phyloP scores from a whole-genome alignment of 129 eudicot species.

The Flaveria bidentis region DNA sequence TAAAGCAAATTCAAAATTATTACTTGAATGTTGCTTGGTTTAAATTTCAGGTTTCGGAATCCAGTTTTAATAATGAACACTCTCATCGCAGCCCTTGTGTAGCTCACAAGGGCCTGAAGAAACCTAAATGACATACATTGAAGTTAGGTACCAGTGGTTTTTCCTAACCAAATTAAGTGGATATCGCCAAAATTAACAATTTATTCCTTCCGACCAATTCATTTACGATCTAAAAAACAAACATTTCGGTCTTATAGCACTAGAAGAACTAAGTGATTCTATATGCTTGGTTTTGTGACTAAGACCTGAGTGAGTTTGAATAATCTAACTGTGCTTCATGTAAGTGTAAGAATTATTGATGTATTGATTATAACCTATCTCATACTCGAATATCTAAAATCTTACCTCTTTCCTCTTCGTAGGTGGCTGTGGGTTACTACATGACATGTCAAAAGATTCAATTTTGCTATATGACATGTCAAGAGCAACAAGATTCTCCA shows the following conservation, averaged over 20 bases:
- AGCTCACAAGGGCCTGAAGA: background rate
- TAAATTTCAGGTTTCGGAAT: background rate
- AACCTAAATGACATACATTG: background rate
- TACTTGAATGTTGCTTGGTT: background rate
- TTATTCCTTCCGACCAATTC: background rate
- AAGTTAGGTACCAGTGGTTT: background rate
- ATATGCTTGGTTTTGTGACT: background rate
- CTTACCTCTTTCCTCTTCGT: constrained; percentile 4
- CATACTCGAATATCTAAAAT: background rate
- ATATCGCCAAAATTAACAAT: background rate
- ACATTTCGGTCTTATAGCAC: background rate
- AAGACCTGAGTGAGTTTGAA: background rate
- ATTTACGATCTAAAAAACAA: no score
- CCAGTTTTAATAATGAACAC: background rate
- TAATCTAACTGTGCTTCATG: background rate
- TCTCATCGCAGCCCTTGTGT: background rate
- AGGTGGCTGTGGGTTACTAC: background rate
- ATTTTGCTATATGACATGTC: constrained; percentile 29
- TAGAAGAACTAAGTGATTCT: background rate
- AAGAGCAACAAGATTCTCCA: constrained; percentile 28
- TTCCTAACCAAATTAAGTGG: background rate
- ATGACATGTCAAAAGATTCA: constrained; percentile 6
- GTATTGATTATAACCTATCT: background rate
- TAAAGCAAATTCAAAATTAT: background rate
- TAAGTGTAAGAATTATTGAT: background rate